These are phyloP conservation scores for Theobroma grandiflorum DNA, from an alignment of 441 rosid genomes.

Conservation along the genomic window DNA sequence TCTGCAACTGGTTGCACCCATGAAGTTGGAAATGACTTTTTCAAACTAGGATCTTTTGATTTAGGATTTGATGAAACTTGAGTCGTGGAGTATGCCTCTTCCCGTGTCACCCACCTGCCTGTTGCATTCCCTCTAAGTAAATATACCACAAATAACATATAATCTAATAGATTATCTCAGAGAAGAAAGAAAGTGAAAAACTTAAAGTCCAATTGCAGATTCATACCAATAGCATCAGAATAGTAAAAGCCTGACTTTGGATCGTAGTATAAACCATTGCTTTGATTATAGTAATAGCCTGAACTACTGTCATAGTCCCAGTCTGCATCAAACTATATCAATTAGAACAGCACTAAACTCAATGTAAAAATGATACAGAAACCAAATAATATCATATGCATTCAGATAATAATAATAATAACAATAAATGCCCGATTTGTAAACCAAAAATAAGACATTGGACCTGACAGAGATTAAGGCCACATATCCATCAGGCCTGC, in stretches of 20 bases:
- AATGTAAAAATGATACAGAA: constrained; percentile 26
- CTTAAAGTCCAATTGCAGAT: not conserved
- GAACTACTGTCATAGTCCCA: constrained; percentile 76
- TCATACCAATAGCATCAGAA: constrained; percentile 79
- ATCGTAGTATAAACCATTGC: constrained; percentile 70
- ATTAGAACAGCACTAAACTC: constrained; percentile 37
- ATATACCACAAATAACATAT: constrained; percentile 23
- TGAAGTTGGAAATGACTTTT: constrained; percentile 42
- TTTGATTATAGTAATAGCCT: constrained; percentile 70
- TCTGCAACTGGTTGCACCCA: constrained; percentile 39
- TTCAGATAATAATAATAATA: not conserved
- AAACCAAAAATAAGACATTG: constrained; percentile 27
- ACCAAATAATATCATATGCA: not conserved
- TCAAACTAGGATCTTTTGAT: constrained; percentile 46
- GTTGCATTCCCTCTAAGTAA: constrained; percentile 47
- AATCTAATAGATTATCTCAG: constrained; percentile 12
- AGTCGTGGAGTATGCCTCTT: constrained; percentile 75
- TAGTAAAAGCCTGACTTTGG: constrained; percentile 90
- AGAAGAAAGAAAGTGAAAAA: constrained; percentile 7
- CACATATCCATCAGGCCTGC: constrained; percentile 20
- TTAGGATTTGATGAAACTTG: constrained; percentile 48
- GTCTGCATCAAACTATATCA: constrained; percentile 60
- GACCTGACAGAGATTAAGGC: constrained; percentile 42
- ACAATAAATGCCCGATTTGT: not conserved
- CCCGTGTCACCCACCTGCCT: constrained; percentile 91